These are phyloP conservation scores for Dichomitus squalens DNA, from an alignment of 1,284 basidiomycete species.

Conservation along the genomic window DNA sequence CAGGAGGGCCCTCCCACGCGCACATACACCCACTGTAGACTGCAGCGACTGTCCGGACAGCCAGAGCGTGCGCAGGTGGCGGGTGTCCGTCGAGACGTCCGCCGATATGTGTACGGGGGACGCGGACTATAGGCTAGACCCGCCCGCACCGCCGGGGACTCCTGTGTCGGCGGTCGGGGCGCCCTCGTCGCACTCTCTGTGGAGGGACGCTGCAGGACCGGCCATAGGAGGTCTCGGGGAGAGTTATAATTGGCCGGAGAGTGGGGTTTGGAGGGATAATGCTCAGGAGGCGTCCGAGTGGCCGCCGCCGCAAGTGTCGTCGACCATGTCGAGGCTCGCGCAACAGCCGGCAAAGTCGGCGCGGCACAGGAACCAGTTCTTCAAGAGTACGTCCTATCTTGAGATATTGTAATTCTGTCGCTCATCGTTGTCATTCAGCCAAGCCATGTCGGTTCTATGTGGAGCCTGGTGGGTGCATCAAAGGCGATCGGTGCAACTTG, in stretches of 20 bases:
- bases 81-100: neutral
- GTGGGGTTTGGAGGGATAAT: neutral
- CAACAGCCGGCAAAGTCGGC: neutral
- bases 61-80: constrained; percentile 15
- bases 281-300: neutral
- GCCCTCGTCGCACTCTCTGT: neutral
- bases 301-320: neutral
- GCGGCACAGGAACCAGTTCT: constrained; percentile 22
- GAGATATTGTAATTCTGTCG: neutral
- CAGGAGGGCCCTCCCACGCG: constrained; percentile 1
- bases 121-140: neutral
- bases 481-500: constrained; percentile 70
- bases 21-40: neutral
- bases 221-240: neutral
- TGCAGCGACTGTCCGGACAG: neutral
- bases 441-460: constrained; percentile 68
- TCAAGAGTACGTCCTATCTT: constrained; percentile 24
- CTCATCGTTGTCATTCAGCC: constrained; percentile 39
- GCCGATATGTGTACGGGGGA: constrained; percentile 1
- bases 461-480: constrained; percentile 51
- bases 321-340: neutral
- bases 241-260: neutral
- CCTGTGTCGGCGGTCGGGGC: constrained; percentile 7
- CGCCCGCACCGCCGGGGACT: constrained; percentile 23
- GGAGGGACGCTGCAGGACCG: neutral